These are phyloP conservation scores for Flaveria linearis DNA, from an alignment of 129 eudicot genomes.

Conservation along the genomic window DNA sequence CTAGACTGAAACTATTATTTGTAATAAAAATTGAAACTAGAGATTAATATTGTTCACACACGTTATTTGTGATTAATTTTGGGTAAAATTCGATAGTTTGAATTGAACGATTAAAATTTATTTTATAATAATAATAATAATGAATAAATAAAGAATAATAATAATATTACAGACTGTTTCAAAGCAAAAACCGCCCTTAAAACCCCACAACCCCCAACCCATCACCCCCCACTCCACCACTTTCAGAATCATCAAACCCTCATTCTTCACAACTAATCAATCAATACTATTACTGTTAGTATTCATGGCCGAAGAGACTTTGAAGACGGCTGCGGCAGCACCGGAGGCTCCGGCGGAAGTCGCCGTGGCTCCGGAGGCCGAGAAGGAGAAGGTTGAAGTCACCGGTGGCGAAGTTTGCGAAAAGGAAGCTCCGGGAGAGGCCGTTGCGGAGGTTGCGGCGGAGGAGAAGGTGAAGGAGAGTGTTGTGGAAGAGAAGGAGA, in stretches of 20 bases:
- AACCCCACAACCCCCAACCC: slow-evolving; percentile 31
- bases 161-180: slow-evolving; percentile 58
- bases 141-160: neutral
- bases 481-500: slow-evolving; percentile 23
- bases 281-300: neutral
- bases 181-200: slow-evolving; percentile 41
- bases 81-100: no score
- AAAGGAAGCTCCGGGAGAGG: slow-evolving; percentile 21
- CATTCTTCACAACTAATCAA: neutral
- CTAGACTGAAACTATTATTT: no score
- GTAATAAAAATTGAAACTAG: no score
- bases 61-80: no score
- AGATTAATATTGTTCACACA: no score
- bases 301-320: slow-evolving; percentile 68
- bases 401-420: slow-evolving; percentile 29
- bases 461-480: neutral
- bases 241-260: neutral
- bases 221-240: neutral
- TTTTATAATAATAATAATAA: no score
- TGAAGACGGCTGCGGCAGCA: slow-evolving; percentile 42
- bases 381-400: slow-evolving; percentile 39
- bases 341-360: slow-evolving; percentile 39
- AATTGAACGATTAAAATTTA: no score
- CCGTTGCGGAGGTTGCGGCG: neutral
- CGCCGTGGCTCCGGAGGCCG: slow-evolving; percentile 57